Evolutionary conservation across 805 yeast species (phyloP).

Genomic region (Ogataea pilisensis): DNA sequence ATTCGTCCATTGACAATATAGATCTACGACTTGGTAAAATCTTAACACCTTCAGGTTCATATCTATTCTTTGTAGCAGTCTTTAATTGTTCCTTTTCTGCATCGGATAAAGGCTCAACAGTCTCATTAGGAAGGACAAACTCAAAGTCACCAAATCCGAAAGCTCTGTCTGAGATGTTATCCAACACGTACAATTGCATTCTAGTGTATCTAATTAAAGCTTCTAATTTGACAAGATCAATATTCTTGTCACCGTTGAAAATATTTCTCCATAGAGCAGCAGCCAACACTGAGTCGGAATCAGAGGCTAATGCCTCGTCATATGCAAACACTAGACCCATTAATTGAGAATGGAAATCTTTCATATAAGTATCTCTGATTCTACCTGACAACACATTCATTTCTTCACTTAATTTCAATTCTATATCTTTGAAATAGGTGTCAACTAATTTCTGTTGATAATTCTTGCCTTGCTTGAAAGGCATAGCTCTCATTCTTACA

Average conservation of each 20-base stretch:
- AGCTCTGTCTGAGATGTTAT: constrained; percentile 83
- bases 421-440: constrained; percentile 85
- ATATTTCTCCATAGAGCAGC: constrained; percentile 87
- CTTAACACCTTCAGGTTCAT: constrained; percentile 44
- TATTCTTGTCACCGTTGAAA: constrained; percentile 77
- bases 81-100: constrained; percentile 58
- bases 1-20: constrained; percentile 45
- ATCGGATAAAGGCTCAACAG: constrained; percentile 65
- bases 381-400: constrained; percentile 79
- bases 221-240: constrained; percentile 80
- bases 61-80: constrained; percentile 47
- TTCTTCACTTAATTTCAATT: constrained; percentile 77
- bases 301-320: constrained; percentile 84
- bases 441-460: constrained; percentile 92
- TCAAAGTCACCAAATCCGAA: constrained; percentile 87
- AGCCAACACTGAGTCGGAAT: constrained; percentile 67
- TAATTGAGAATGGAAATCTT: constrained; percentile 85
- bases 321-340: constrained; percentile 86
- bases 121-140: constrained; percentile 78
- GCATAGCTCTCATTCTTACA: constrained; percentile 95
- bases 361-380: constrained; percentile 78
- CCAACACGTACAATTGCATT: constrained; percentile 82
- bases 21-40: constrained; percentile 60
- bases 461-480: constrained; percentile 79
- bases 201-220: constrained; percentile 87